These are phyloP conservation scores for Ophiostoma perfectum DNA, from an alignment of 2,329 filamentous ascomycete species.

Conservation along the genomic window DNA sequence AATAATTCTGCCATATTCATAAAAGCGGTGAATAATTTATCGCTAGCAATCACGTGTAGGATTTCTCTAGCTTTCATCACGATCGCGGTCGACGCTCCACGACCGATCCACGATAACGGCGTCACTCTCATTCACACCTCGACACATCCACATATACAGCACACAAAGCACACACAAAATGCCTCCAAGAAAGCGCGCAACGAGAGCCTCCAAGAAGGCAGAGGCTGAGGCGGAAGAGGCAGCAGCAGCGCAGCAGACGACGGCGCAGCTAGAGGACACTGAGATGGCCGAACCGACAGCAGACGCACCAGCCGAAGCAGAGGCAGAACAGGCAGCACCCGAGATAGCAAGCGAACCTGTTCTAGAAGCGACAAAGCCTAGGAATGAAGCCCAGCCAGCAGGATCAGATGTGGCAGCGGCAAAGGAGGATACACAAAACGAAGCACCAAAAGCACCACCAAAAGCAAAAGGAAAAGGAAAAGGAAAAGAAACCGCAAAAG, in stretches of 20 bases:
- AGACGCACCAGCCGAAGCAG: not conserved
- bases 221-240: constrained; percentile 11
- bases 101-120: not conserved
- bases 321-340: not conserved
- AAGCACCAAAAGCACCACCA: not conserved
- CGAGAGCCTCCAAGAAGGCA: constrained; percentile 21
- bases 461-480: not conserved
- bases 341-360: not conserved
- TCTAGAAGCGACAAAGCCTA: not conserved
- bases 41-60: not conserved
- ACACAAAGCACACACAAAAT: constrained; percentile 9
- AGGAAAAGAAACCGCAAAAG: not conserved
- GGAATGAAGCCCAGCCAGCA: not conserved
- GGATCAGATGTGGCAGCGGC: not conserved
- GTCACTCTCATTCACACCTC: not conserved
- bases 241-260: not conserved
- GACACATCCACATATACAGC: not conserved
- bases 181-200: constrained; percentile 19
- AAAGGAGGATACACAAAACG: not conserved
- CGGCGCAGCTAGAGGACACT: constrained; percentile 6
- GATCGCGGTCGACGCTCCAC: not conserved
- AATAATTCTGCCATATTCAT: not conserved
- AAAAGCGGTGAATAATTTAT: not conserved
- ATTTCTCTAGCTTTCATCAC: not conserved
- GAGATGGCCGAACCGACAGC: constrained; percentile 7